Evolutionary conservation across 139 green algal genomes (phyloP), one percentile per base, ranked within the genome.

Genomic region (Tetradesmus lagerheimii): DNA sequence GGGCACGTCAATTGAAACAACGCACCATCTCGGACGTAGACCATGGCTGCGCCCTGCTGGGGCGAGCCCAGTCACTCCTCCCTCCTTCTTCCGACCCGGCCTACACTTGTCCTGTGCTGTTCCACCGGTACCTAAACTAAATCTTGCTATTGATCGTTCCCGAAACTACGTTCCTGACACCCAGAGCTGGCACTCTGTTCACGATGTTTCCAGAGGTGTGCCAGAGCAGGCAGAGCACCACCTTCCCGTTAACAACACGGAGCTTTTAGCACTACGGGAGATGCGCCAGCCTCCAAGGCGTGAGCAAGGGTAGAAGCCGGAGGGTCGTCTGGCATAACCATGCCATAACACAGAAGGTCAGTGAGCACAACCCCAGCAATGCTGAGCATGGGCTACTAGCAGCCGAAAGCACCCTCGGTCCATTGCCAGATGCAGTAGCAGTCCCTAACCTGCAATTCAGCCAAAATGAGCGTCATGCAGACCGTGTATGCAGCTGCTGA

Each of bases 1-100:
- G 1, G 20, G 25, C 57, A n/a, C n/a, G 1, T 8, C 20, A n/a
- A 71, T 31, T 71, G 14, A 57, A 57, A 9, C 8, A 6, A 11
- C 83, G 80, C 38, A 88, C 83, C 83, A 80, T 88, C 34, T 37
- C 83, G 31, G 1, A 88, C 75, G 62, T 88, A 88, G 3, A 88
- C 83, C 83, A 88, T 88, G 9, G 27, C 57, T 71, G 57, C 57
- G 57, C 57, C 57, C 57, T 31, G 57, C 47, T 62, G 15, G n/a
- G 71, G 71, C 71, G 71, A 41, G 71, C 71, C n/a, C 14, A 23
- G 71, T 29, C 71, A 27, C 71, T 20, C 71, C n/a, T 37, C 31
- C 71, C 31, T 29, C 29, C 71, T 38, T 39, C 31, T 38, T 79
- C 71, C 71, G 71, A 37, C 71, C 31, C 71, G n/a, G 71, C 31